Evolutionary conservation across 345 rosid genomes (phyloP), one percentile per base, ranked within the genome.

Genomic region (Hirschfeldia incana): DNA sequence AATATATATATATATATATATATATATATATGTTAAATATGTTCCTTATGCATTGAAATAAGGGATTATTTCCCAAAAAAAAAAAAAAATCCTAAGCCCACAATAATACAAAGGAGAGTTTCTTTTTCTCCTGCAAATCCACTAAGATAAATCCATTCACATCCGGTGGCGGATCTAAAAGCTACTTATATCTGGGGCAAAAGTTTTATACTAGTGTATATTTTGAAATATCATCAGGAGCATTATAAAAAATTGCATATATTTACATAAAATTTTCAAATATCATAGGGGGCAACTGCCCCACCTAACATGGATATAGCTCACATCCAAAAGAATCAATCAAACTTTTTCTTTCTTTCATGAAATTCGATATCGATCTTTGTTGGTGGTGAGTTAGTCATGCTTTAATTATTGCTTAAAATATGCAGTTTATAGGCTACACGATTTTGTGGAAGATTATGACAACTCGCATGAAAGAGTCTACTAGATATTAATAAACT

Each of bases 321-420:
- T 53, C 59, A 53, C 26, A 16, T 15, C 59, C 59, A 16, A 53
- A 53, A 53, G 59, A 53, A 53, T 16, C 3, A 53, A 53, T 53
- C 59, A 53, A 53, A 6, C 57, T 49, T 49, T 53, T 53, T 16
- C 27, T 0, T 53, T 53, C 27, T 5, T 53, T 1, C 16, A 16
- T 53, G 16, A 53, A 53, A 53, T 16, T 53, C 27, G 59, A 16
- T 7, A 67, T 60, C 12, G 34, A 73, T 44, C 33, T 68, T 26
- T 74, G 36, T 73, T 67, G 70, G 70, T 79, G 59, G 70, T 79
- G 15, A 44, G 51, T 49, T 73, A 49, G 39, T 34, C 69, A 34
- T 59, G 82, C 75, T 62, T 68, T 74, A 37, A 51, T 34, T 16
- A 62, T 60, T 68, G 36, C 65, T 67, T 9, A 74, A 79, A 59